These are phyloP conservation scores for Alternaria triticina DNA, from an alignment of 2,329 filamentous ascomycete species.

Conservation along the genomic window DNA sequence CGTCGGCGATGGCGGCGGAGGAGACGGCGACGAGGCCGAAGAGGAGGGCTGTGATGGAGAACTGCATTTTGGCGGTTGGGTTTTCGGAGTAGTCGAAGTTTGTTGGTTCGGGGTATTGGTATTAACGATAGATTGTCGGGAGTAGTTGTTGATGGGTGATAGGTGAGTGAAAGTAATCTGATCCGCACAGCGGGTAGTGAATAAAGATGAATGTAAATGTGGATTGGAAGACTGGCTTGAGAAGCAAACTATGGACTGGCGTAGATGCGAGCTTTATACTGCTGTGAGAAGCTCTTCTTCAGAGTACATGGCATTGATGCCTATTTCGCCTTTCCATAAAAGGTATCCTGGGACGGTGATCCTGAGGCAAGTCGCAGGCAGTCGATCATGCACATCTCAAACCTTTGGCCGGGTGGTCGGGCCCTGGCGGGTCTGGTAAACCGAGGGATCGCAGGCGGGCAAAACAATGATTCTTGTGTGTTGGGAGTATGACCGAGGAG, in stretches of 20 bases:
- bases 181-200: constrained; percentile 23
- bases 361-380: constrained; percentile 6
- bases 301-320: neutral
- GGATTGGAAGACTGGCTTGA: constrained; percentile 22
- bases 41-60: constrained; percentile 21
- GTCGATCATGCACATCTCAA: constrained; percentile 9
- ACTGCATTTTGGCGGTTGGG: constrained; percentile 9
- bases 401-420: neutral
- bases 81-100: neutral
- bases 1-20: constrained; percentile 21
- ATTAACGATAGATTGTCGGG: neutral
- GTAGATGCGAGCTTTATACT: constrained; percentile 1
- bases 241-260: neutral
- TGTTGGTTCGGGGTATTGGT: neutral
- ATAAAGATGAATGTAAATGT: constrained; percentile 15
- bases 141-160: neutral
- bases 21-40: constrained; percentile 27
- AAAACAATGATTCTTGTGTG: constrained; percentile 4
- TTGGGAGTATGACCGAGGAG: neutral
- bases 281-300: neutral
- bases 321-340: neutral
- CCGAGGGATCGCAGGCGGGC: neutral
- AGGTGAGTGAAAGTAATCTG: constrained; percentile 13
- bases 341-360: neutral
- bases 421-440: constrained; percentile 1